A percentile compares a stretch with the other conserved stretches of the same genome.
Evolutionary conservation across 805 yeast species (phyloP).

Genomic region (Metschnikowia borealis): DNA sequence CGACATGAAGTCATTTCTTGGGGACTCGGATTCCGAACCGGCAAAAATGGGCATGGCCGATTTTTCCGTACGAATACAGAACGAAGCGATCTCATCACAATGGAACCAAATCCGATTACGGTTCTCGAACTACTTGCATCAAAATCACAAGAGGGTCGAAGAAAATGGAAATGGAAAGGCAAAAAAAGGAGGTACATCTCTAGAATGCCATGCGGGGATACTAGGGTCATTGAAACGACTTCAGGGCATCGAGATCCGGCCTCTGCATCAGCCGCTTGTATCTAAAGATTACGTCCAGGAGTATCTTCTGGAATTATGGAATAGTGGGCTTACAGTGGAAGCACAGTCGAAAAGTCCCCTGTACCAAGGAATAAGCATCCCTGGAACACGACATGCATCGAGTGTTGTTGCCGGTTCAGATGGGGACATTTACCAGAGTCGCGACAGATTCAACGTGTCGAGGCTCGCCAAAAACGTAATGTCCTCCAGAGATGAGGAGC

Average conservation of each 20-base stretch:
- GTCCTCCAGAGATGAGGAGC: background rate
- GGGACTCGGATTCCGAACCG: background rate
- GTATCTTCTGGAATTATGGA: background rate
- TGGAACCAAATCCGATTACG: conserved; percentile 36
- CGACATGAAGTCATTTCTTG: conserved; percentile 29
- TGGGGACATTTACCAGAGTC: background rate
- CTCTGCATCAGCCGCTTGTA: background rate
- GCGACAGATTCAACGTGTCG: background rate
- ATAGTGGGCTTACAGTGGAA: background rate
- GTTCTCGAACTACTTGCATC: conserved; percentile 19
- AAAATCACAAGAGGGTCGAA: background rate
- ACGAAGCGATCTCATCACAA: conserved; percentile 34
- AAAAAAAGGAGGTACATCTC: background rate
- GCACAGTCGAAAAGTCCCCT: background rate
- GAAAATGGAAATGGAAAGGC: background rate
- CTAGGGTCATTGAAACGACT: conserved; percentile 8
- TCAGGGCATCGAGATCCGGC: background rate
- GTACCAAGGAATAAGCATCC: background rate
- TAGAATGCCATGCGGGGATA: conserved; percentile 9
- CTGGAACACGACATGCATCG: background rate
- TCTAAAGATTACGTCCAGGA: background rate
- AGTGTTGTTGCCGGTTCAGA: background rate
- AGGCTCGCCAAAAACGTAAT: background rate
- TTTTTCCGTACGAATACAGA: conserved; percentile 30
- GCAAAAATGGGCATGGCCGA: conserved; percentile 4